A percentile compares a stretch with the other conserved stretches of the same genome.
Evolutionary conservation across 2,329 filamentous ascomycete species (phyloP).

Genomic region (Rosellinia necatrix): DNA sequence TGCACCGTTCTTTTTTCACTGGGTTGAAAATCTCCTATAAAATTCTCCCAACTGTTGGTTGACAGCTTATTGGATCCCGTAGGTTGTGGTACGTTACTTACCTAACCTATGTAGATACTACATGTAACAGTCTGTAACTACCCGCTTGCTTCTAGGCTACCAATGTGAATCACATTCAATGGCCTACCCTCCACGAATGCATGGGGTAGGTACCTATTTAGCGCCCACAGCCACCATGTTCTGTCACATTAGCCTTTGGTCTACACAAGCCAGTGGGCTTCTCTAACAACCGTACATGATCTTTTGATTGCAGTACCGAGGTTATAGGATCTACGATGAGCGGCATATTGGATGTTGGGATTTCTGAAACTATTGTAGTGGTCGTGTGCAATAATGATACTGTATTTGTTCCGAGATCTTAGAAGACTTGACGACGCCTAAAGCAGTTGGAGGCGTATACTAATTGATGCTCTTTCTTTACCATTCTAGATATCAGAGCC

Average conservation of each 20-base stretch:
- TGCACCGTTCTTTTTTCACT: too few relatives aligned
- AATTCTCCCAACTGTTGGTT: too few relatives aligned
- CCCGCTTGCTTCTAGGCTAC: too few relatives aligned
- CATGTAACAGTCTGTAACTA: too few relatives aligned
- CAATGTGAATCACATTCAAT: too few relatives aligned
- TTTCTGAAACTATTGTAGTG: conserved; percentile 1
- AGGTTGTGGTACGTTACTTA: too few relatives aligned
- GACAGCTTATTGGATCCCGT: too few relatives aligned
- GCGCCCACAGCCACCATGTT: background rate
- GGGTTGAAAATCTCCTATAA: too few relatives aligned
- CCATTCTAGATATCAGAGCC: background rate
- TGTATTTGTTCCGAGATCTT: conserved; percentile 2
- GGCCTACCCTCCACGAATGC: too few relatives aligned
- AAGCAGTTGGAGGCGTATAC: conserved; percentile 1
- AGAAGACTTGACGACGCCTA: conserved; percentile 1
- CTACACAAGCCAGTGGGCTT: conserved; percentile 1
- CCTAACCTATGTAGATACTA: too few relatives aligned
- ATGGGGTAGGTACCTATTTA: too few relatives aligned
- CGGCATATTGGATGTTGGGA: conserved; percentile 2
- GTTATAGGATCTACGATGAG: conserved; percentile 1
- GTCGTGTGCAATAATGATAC: background rate
- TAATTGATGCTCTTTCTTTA: background rate
- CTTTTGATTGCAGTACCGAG: conserved; percentile 1
- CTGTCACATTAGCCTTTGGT: background rate
- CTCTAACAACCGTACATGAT: background rate